These are phyloP conservation scores for Metrosideros polymorpha DNA, from an alignment of 441 rosid species.

Conservation along the genomic window DNA sequence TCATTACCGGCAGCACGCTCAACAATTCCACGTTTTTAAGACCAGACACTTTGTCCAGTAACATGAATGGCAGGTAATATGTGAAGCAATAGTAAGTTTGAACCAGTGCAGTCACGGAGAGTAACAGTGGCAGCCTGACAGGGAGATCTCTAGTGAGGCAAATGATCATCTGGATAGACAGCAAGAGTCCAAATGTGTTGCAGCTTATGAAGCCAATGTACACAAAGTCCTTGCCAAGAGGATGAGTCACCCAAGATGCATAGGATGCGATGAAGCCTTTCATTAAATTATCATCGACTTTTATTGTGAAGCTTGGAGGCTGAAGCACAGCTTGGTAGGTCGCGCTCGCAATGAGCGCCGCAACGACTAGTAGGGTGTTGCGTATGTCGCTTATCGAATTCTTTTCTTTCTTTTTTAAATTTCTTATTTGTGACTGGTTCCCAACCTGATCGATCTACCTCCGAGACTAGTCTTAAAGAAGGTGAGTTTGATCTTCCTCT, in stretches of 20 bases:
- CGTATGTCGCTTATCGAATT: not conserved
- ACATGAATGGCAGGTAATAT: not conserved
- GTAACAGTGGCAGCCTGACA: not conserved
- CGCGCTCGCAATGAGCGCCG: not conserved
- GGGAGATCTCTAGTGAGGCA: not conserved
- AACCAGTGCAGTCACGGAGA: not conserved
- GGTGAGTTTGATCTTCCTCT: not conserved
- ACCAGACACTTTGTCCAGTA: not conserved
- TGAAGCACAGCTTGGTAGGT: not conserved
- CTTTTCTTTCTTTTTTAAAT: not conserved
- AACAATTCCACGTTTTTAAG: not conserved
- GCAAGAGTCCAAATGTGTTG: not conserved
- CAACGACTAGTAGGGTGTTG: not conserved
- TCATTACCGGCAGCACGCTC: not conserved
- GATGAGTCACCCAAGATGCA: not conserved
- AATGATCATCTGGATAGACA: not conserved
- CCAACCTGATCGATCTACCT: not conserved
- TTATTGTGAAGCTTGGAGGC: not conserved
- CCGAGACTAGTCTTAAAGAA: not conserved
- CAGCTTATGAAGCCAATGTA: not conserved
- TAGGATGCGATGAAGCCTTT: not conserved
- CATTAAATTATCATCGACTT: not conserved
- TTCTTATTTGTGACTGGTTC: not conserved
- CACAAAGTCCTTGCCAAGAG: not conserved
- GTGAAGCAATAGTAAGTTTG: not conserved